A percentile compares a stretch with the other conserved stretches of the same genome.
phyloP scores from a whole-genome alignment of 306 rosid species.

The Dalbergia cochinchinensis region DNA sequence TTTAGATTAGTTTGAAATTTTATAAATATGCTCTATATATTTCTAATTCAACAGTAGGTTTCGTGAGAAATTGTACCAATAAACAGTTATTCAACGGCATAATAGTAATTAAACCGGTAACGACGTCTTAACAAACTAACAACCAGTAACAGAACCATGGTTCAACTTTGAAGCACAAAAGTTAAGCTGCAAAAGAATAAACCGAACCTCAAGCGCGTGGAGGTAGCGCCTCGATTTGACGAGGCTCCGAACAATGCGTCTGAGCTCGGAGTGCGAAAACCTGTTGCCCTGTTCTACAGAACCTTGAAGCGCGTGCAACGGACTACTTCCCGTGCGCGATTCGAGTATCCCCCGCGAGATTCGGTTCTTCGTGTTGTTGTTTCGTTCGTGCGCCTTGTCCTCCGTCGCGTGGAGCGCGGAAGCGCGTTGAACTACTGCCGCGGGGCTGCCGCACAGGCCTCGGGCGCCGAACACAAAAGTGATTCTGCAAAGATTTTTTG shows the following conservation, averaged over 20 bases:
- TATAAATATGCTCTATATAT: too few species aligned
- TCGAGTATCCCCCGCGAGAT: slow-evolving; percentile 41
- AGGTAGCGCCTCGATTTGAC: slow-evolving; percentile 62
- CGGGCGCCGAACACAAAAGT: slow-evolving; percentile 29
- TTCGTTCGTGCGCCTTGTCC: slow-evolving; percentile 4
- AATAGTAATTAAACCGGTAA: too few species aligned
- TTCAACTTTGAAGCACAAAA: background rate
- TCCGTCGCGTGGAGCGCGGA: background rate
- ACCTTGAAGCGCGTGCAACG: slow-evolving; percentile 55
- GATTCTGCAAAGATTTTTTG: slow-evolving; percentile 43
- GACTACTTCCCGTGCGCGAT: slow-evolving; percentile 40
- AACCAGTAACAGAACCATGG: too few species aligned
- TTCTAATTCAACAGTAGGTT: too few species aligned
- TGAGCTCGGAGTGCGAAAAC: slow-evolving; percentile 61
- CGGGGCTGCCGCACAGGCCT: slow-evolving; percentile 38
- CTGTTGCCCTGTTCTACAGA: slow-evolving; percentile 54
- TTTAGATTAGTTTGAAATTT: too few species aligned
- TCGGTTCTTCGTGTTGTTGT: slow-evolving; percentile 44
- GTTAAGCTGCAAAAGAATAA: background rate
- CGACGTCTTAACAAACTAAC: too few species aligned
- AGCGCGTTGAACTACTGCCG: slow-evolving; percentile 43
- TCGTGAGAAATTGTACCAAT: too few species aligned
- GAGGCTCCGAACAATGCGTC: slow-evolving; percentile 55
- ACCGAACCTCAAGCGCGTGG: slow-evolving; percentile 71
- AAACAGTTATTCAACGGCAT: too few species aligned